Base-by-base conservation (phyloP, 192 early-diverging fungal species). In the Coemansia sp. region DNA sequence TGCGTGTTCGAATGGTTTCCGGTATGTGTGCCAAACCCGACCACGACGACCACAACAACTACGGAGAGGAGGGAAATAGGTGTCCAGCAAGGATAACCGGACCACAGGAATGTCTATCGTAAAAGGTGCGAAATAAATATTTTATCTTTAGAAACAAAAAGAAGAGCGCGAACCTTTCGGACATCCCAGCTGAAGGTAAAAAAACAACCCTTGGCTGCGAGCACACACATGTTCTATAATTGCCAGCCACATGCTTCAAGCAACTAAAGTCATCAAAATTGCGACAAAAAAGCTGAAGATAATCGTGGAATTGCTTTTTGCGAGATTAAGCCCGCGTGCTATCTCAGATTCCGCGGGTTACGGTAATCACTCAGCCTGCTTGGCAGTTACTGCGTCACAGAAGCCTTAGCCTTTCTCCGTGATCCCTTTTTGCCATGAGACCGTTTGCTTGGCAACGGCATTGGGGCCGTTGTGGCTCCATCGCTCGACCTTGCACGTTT, bases 341-440 rank as follows among this genome's bases (percentile, higher is more conserved):
- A 30, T 30, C 21, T 16, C 6, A 5, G 43, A 52, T 24, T 39
- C 39, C 12, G 5, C 12, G 5, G 39, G 39, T 14, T 41, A 41
- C 39, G 30, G 30, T 30, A 30, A 20, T 7, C 46, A 20, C 4
- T 18, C 46, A 8, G 0, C 4, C n/a, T 21, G 14, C 46, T 7
- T 16, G 2, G 4, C 8, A 18, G 46, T 7, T 43, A 26, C 61
- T 63, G 68, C 4, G 68, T 70, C 15, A 70, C 63, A 3, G 66
- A 52, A 18, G 65, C 46, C 4, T 63, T 64, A 16, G 49, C 58
- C 46, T 58, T 68, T 64, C 71, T 39, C 35, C 62, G 63, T 64
- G 72, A 39, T 30, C 68, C 62, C 64, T 67, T 79, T 57, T 73
- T 73, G 72, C 68, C 68, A 33, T 41, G 62, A 38, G 62, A 20